Percentiles rank a stretch among this genome's conserved stretches.
Evolutionary conservation across 2,329 filamentous ascomycete genomes (phyloP).

Genomic region (Escovopsis sp.): DNA sequence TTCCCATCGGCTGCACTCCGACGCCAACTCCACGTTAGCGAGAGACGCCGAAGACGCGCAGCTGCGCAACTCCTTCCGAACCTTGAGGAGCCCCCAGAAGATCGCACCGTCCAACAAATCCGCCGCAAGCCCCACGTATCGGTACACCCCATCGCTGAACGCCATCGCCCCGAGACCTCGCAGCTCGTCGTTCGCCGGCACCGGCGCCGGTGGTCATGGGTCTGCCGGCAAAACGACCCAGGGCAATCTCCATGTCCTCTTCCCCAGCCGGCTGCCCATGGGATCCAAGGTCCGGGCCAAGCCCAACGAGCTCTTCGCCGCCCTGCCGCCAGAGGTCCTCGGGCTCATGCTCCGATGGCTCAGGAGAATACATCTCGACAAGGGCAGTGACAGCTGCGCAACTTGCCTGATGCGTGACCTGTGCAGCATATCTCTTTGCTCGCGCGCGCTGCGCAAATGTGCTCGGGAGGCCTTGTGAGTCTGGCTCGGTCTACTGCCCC

Average conservation of each 20-base stretch:
- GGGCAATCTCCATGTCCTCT: conserved; percentile 4
- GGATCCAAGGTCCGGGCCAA: conserved; percentile 7
- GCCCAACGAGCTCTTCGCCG: conserved; percentile 37
- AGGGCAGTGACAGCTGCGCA: conserved; percentile 36
- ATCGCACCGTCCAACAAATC: too few species aligned
- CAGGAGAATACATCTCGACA: conserved; percentile 32
- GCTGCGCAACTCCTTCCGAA: too few species aligned
- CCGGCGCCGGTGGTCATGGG: conserved; percentile 26
- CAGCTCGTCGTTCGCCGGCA: conserved; percentile 20
- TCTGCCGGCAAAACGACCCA: conserved; percentile 8
- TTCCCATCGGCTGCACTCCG: too few species aligned
- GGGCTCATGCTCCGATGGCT: conserved; percentile 39
- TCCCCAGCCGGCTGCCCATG: background rate
- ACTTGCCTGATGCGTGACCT: conserved; percentile 52
- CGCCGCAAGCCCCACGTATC: too few species aligned
- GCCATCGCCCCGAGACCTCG: too few species aligned
- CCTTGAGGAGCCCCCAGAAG: too few species aligned
- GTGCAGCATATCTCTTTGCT: conserved; percentile 33
- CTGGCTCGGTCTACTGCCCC: too few species aligned
- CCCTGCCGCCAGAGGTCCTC: conserved; percentile 42
- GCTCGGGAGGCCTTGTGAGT: conserved; percentile 36
- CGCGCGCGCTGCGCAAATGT: conserved; percentile 35
- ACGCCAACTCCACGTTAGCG: too few species aligned
- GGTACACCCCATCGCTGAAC: too few species aligned
- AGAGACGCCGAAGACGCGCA: too few species aligned